Evolutionary conservation across 306 rosid species (phyloP).

Genomic region (Quercus bicolor): DNA sequence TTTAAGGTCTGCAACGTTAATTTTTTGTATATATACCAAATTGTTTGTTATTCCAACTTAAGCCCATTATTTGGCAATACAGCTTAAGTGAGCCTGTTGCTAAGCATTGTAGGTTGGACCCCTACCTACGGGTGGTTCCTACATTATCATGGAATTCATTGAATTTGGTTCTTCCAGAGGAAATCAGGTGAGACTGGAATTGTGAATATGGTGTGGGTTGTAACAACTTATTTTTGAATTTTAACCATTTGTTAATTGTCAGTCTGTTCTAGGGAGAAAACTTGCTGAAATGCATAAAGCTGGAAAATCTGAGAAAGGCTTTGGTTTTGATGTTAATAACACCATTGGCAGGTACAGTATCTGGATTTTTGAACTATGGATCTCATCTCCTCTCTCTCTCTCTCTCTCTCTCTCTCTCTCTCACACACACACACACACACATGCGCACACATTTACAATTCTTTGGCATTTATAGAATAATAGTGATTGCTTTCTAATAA

Average conservation of each 20-base stretch:
- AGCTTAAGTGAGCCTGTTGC: conserved; percentile 22
- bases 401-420: not conserved
- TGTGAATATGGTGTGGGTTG: not conserved
- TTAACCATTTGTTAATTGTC: conserved; percentile 25
- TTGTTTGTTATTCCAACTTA: not conserved
- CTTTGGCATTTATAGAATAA: not conserved
- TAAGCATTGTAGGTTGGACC: conserved; percentile 71
- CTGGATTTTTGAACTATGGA: conserved; percentile 3
- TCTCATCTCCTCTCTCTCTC: not conserved
- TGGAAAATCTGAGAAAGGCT: conserved; percentile 77
- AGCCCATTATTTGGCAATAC: conserved; percentile 1
- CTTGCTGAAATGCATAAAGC: conserved; percentile 95
- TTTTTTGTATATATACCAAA: conserved; percentile 1
- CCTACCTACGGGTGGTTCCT: conserved; percentile 84
- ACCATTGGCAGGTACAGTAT: conserved; percentile 81
- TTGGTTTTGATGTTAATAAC: conserved; percentile 78
- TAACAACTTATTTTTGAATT: conserved; percentile 12
- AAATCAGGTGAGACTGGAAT: conserved; percentile 59
- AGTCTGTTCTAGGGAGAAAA: conserved; percentile 82
- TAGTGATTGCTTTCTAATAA: conserved; percentile 9
- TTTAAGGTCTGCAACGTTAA: conserved; percentile 58
- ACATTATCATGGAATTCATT: conserved; percentile 87
- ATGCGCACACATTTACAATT: not conserved
- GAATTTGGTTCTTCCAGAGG: conserved; percentile 78
- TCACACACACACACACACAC: not conserved